Evolutionary conservation across 768 basidiomycete species (phyloP), one percentile per base, ranked within the genome.

Genomic region (Myochromella boudieri): DNA sequence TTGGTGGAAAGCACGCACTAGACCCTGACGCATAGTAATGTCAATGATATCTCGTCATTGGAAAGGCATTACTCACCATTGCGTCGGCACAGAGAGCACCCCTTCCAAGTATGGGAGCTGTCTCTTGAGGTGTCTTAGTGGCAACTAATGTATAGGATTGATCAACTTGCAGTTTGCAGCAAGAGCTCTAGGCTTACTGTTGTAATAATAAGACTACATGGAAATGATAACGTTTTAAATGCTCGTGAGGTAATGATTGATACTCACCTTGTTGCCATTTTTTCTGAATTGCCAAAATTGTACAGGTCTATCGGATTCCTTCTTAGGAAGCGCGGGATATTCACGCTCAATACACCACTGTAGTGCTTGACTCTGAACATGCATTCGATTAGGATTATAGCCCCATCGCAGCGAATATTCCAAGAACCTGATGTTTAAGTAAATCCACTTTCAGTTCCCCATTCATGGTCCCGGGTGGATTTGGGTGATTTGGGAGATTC

Each of bases 71-170:
- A 39, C 38, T 21, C 43, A 74, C 93, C 94, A 97, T 97, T 31
- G 89, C 87, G 66, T 95, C 94, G 1, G 87, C 93, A 46, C 88
- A 82, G 40, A 95, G 69, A 2, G 90, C 93, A n/a, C 94, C 94
- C 57, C 84, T 72, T 8, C 91, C 91, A 17, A 95, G 77, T 0
- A 55, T 54, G 2, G 92, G 92, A 1, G 72, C 59, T 0, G 68
- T 66, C 43, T 77, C 71, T 60, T 89, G 89, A 15, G 87, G 90
- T 10, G 82, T 85, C 54, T 85, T 86, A 0, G 94, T 94, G 0
- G 87, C 91, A 46, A 95, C 84, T 87, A 36, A 9, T 3, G 14
- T 6, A n/a, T 7, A 6, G 6, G 5, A 34, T 34, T 14, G 5
- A 34, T 6, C 18, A 34, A 7, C 14, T 34, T 6, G 18, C 5